Evolutionary conservation across 305 asterid species (phyloP), one percentile per base, ranked within the genome.

Genomic region (Withania somnifera): DNA sequence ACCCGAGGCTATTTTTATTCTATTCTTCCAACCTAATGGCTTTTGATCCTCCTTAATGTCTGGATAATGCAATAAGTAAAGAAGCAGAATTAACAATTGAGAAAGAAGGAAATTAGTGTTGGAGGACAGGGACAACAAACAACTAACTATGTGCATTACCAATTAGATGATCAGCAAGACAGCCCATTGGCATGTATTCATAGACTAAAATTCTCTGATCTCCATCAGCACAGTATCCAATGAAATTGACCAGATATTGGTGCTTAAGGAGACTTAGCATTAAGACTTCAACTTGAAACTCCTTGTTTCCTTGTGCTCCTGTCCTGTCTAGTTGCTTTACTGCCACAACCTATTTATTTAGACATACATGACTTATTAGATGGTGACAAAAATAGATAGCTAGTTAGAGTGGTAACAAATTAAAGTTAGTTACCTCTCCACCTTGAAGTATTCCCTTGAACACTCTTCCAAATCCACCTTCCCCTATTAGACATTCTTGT

Each of bases 181-280:
- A 85, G 47, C 96, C 96, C 11, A 75, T 63, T 6, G 93, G 89
- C 88, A 93, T 78, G 89, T 90, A 91, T 82, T 95, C 99, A 75
- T 92, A 94, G 17, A 94, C 98, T 89, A 95, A 83, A 68, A 94
- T 87, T 84, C 98, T 89, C 82, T 95, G 99, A 77, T 95, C 99
- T 64, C 99, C 99, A 88, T 95, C 99, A 14, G 97, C 99, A 75
- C 99, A 94, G 61, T 92, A 95, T 68, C 99, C 99, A 63, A 95
- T 82, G 78, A 95, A 87, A 63, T 86, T 86, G 56, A 91, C 92
- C 8, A 95, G 87, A 86, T 93, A 92, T 7, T 87, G 93, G 83
- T 95, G 99, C 67, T 85, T 86, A 77, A 95, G 93, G 77, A 85
- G 93, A 86, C 91, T 90, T 89, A 95, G 82, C 61, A 61, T 78